Percentiles rank a stretch among this genome's conserved stretches.
phyloP scores from a whole-genome alignment of 495 filamentous ascomycete species.

The Penicillium bialowiezense region DNA sequence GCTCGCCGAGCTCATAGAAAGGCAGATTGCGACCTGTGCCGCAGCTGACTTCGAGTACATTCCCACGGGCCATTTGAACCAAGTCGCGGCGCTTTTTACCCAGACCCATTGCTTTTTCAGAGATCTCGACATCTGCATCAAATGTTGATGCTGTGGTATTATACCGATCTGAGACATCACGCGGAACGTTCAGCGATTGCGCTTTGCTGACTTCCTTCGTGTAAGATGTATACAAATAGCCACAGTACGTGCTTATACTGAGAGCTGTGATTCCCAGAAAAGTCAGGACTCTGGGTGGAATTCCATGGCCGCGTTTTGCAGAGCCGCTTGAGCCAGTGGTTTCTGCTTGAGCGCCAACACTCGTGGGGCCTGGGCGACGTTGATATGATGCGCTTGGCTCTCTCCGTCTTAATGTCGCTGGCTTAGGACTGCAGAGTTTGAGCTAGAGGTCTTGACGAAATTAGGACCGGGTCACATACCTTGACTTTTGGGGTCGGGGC shows the following conservation, averaged over 20 bases:
- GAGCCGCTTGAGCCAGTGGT: constrained; percentile 3
- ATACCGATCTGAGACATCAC: constrained; percentile 56
- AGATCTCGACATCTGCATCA: constrained; percentile 61
- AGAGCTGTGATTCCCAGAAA: constrained; percentile 46
- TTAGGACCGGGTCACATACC: constrained; percentile 7
- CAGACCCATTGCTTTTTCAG: constrained; percentile 66
- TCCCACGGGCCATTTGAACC: constrained; percentile 59
- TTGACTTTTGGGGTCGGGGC: constrained; percentile 10
- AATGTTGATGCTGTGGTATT: constrained; percentile 56
- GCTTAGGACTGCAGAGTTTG: constrained; percentile 1
- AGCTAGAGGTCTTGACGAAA: too few relatives aligned
- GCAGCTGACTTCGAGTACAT: constrained; percentile 85
- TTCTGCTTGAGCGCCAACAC: not conserved
- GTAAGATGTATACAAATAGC: constrained; percentile 51
- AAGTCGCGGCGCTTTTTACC: constrained; percentile 59
- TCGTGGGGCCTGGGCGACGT: not conserved
- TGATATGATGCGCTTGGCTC: constrained; percentile 9
- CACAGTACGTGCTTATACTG: constrained; percentile 47
- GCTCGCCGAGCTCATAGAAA: constrained; percentile 66
- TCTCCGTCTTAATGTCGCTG: constrained; percentile 6
- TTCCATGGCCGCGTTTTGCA: constrained; percentile 12
- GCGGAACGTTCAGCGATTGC: constrained; percentile 37
- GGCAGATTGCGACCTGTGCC: constrained; percentile 87
- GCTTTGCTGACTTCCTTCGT: constrained; percentile 33
- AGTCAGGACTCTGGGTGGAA: constrained; percentile 37